Evolutionary conservation across 2,329 filamentous ascomycete species (phyloP).

Genomic region (Fusarium dimerum): DNA sequence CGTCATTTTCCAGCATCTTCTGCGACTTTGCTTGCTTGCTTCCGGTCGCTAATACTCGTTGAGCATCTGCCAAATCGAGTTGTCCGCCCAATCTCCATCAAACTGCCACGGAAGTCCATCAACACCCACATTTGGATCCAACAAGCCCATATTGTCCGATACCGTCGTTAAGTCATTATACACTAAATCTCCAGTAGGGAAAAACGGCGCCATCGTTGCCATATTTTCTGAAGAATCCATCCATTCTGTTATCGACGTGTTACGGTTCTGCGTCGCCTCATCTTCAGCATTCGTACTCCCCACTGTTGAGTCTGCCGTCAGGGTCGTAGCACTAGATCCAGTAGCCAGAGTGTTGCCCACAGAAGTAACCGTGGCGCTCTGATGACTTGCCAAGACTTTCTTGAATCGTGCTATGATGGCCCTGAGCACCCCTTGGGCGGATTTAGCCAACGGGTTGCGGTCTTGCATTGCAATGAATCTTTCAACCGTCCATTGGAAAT

Average conservation of each 20-base stretch:
- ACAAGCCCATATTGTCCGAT: constrained; percentile 28
- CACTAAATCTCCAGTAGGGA: constrained; percentile 57
- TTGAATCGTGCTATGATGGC: constrained; percentile 56
- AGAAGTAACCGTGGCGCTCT: constrained; percentile 15
- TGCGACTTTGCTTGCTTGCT: constrained; percentile 12
- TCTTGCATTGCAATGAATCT: constrained; percentile 58
- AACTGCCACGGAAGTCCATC: constrained; percentile 47
- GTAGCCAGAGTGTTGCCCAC: constrained; percentile 2
- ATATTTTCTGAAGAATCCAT: constrained; percentile 48
- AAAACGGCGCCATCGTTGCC: constrained; percentile 54
- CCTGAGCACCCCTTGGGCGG: constrained; percentile 55
- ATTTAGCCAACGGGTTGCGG: constrained; percentile 54
- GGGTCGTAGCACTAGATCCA: background rate
- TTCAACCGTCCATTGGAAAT: constrained; percentile 61
- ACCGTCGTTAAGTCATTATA: constrained; percentile 57
- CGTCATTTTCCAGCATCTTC: constrained; percentile 9
- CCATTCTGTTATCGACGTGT: constrained; percentile 35
- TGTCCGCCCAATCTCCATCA: constrained; percentile 54
- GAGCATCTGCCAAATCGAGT: constrained; percentile 58
- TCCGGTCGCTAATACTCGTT: constrained; percentile 44
- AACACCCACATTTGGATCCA: constrained; percentile 8
- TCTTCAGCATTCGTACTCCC: constrained; percentile 4
- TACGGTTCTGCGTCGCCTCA: constrained; percentile 5
- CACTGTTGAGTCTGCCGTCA: constrained; percentile 16
- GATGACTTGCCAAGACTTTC: constrained; percentile 44